A percentile compares a stretch with the other conserved stretches of the same genome.
These are phyloP conservation scores for Articulospora tetracladia DNA, from an alignment of 495 filamentous ascomycete genomes.

Conservation along the genomic window DNA sequence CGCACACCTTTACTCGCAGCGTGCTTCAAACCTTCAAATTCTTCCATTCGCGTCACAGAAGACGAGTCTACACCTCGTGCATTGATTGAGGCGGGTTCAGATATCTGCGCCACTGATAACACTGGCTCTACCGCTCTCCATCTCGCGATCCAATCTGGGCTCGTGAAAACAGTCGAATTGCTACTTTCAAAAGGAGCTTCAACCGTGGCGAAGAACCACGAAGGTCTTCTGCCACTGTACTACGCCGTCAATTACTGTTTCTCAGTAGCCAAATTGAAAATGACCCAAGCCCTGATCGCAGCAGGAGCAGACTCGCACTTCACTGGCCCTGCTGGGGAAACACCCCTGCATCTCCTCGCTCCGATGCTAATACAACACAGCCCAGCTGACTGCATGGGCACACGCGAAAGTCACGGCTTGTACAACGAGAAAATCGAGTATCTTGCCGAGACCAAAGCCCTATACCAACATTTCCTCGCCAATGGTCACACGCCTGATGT, in stretches of 20 bases:
- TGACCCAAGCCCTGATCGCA: background rate
- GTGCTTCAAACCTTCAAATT: background rate
- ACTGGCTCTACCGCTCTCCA: slow-evolving; percentile 18
- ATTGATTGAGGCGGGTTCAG: slow-evolving; percentile 24
- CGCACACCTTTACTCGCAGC: slow-evolving; percentile 7
- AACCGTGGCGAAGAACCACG: background rate
- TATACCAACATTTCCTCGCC: slow-evolving; percentile 18
- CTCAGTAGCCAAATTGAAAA: background rate
- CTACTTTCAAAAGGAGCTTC: background rate
- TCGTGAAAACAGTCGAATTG: background rate
- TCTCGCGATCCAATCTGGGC: background rate
- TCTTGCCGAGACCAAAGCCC: background rate
- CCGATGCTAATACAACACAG: background rate
- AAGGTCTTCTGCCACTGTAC: slow-evolving; percentile 13
- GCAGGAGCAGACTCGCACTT: slow-evolving; percentile 1
- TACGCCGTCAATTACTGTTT: slow-evolving; percentile 11
- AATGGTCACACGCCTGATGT: slow-evolving; percentile 16
- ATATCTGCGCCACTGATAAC: slow-evolving; percentile 17
- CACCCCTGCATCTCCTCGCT: background rate
- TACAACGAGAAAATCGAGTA: background rate
- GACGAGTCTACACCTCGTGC: background rate
- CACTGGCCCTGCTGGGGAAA: background rate
- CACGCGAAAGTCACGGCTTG: background rate
- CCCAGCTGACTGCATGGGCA: background rate
- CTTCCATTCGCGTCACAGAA: background rate